Evolutionary conservation across 1,284 basidiomycete species (phyloP).

Genomic region (Ceratorhiza oryzae-sativae): DNA sequence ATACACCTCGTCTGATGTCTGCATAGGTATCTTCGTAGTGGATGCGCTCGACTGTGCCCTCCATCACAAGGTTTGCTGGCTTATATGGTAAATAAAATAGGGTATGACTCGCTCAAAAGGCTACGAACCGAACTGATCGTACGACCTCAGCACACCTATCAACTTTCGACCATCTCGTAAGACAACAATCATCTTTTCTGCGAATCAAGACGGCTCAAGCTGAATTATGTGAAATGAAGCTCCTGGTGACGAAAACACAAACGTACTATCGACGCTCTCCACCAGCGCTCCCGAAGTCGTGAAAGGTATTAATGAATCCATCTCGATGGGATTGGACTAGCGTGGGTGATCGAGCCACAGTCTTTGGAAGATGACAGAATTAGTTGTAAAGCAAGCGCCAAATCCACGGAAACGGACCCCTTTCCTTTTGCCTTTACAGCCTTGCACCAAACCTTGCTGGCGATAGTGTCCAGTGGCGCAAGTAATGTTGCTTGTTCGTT

Average conservation of each 20-base stretch:
- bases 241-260: conserved; percentile 52
- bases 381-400: conserved; percentile 15
- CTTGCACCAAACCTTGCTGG: not conserved
- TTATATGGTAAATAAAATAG: not conserved
- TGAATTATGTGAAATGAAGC: conserved; percentile 23
- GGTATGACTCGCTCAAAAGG: not conserved
- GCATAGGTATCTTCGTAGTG: conserved; percentile 81
- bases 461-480: conserved; percentile 10
- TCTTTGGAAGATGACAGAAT: not conserved
- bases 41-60: conserved; percentile 88
- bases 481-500: conserved; percentile 6
- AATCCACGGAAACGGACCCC: conserved; percentile 20
- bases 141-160: conserved; percentile 93
- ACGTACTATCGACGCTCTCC: conserved; percentile 99
- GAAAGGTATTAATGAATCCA: conserved; percentile 96
- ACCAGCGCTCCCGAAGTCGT: conserved; percentile 96
- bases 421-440: not conserved
- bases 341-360: conserved; percentile 1
- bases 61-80: conserved; percentile 91
- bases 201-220: conserved; percentile 39
- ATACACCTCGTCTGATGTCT: conserved; percentile 86
- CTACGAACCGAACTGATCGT: conserved; percentile 97
- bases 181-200: conserved; percentile 98
- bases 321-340: conserved; percentile 50
- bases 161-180: conserved; percentile 96